phyloP scores from a whole-genome alignment of 257 asterid species.

The Coffea eugenioides region DNA sequence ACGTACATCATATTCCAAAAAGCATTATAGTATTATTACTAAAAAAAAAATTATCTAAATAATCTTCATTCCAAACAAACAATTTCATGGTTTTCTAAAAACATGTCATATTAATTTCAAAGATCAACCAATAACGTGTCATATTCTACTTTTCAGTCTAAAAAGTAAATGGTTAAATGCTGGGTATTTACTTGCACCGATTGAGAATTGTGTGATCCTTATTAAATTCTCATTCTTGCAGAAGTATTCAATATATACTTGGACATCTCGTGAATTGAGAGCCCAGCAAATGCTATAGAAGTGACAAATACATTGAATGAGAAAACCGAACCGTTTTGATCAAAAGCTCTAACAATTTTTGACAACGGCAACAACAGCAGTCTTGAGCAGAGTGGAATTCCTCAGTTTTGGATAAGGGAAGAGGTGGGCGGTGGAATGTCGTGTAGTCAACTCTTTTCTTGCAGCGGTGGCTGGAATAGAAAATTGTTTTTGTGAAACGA shows the following conservation, averaged over 20 bases:
- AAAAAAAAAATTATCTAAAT: too few relatives aligned
- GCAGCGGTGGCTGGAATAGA: background rate
- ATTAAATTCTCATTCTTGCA: background rate
- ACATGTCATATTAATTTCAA: too few relatives aligned
- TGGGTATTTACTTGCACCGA: background rate
- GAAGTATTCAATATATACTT: background rate
- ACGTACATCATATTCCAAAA: too few relatives aligned
- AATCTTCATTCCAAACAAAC: too few relatives aligned
- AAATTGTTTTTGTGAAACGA: too few relatives aligned
- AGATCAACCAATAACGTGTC: too few relatives aligned
- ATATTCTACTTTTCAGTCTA: background rate
- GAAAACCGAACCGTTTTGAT: too few relatives aligned
- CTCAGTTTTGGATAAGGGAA: background rate
- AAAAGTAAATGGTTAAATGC: background rate
- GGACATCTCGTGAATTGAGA: slow-evolving; percentile 3
- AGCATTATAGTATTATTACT: too few relatives aligned
- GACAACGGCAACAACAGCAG: background rate
- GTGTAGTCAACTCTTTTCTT: background rate
- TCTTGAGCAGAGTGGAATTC: background rate
- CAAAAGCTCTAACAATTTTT: background rate
- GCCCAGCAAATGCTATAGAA: background rate
- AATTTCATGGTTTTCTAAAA: too few relatives aligned
- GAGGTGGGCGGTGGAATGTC: background rate
- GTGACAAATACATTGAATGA: background rate
- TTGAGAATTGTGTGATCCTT: background rate